Evolutionary conservation across 768 basidiomycete species (phyloP), one percentile per base, ranked within the genome.

Genomic region (Suillus cothurnatus): DNA sequence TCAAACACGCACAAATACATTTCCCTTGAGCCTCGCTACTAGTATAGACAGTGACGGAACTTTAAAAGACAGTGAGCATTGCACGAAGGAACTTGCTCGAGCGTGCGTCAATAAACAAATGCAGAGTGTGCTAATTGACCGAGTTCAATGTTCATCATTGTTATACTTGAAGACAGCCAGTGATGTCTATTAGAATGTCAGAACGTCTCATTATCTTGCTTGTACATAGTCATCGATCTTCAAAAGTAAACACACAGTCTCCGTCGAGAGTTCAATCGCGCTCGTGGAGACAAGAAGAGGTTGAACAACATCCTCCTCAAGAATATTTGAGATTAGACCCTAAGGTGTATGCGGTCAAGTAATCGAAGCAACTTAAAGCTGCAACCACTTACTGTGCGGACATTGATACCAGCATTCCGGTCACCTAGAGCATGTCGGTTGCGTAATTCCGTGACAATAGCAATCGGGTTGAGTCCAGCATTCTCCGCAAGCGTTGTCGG

Each of bases 401-500:
- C 95, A 76, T 99, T 99, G 79, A 99, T 99, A 38, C 97, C 97
- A 32, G 97, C 96, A 70, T 91, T 95, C 67, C 86, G 85, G 71
- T 99, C 97, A 39, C 97, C 97, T 11, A 95, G 82, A 2, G 97
- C 96, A 78, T 99, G 97, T 68, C 95, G 86, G 80, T 99, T 99
- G 68, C 97, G 88, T 62, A 99, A 83, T 74, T 99, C 97, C 32
- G 97, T 99, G 62, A 99, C 96, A 74, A 99, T 99, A 8, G 94
- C 90, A 69, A 99, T 98, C 7, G 97, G 95, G 79, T 99, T 97
- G 64, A 99, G 83, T 50, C 97, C 97, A 28, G 97, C 97, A 75
- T 99, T 99, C 80, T 99, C 97, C 31, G 97, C 97, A 26, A 99
- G 84, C 0, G 97, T 99, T 3, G 91, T 97, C 5, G 97, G 97